Conservation (phyloP, 2,329 filamentous ascomycete genomes). For the Nemania serpens region DNA sequence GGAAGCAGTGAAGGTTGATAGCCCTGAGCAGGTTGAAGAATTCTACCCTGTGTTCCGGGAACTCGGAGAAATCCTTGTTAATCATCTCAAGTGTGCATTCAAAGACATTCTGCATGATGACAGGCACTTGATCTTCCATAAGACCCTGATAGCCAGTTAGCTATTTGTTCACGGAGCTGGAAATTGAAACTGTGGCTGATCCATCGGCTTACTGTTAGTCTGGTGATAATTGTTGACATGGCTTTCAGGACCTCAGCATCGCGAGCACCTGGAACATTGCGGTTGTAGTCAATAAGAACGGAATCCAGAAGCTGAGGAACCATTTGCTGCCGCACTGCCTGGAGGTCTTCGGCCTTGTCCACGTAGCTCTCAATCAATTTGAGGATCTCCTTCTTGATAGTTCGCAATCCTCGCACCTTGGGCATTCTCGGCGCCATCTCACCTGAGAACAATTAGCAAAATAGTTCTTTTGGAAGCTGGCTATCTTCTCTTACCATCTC, state of each 20-base stretch:
- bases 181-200: constrained; percentile 39
- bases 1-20: constrained; percentile 98
- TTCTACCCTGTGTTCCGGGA: constrained; percentile 97
- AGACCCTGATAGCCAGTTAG: constrained; percentile 61
- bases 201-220: constrained; percentile 78
- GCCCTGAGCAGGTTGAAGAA: constrained; percentile 97
- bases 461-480: not conserved
- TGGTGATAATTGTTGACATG: constrained; percentile 96
- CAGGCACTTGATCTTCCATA: constrained; percentile 98
- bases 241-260: constrained; percentile 97
- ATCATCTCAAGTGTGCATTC: constrained; percentile 99
- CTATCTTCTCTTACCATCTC: constrained; percentile 66
- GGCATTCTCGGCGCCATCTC: constrained; percentile 97
- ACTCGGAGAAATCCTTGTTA: constrained; percentile 99
- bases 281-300: constrained; percentile 93
- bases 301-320: constrained; percentile 95
- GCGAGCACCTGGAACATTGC: constrained; percentile 92
- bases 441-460: constrained; percentile 56
- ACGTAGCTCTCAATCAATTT: constrained; percentile 99
- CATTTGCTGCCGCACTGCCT: constrained; percentile 91
- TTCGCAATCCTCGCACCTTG: constrained; percentile 90
- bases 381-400: constrained; percentile 98
- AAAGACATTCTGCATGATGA: constrained; percentile 98
- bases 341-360: constrained; percentile 94
- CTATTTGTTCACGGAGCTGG: constrained; percentile 15